Evolutionary conservation across 2,329 filamentous ascomycete species (phyloP), one percentile per base, ranked within the genome.

Genomic region (Sordariomycetes sp.): DNA sequence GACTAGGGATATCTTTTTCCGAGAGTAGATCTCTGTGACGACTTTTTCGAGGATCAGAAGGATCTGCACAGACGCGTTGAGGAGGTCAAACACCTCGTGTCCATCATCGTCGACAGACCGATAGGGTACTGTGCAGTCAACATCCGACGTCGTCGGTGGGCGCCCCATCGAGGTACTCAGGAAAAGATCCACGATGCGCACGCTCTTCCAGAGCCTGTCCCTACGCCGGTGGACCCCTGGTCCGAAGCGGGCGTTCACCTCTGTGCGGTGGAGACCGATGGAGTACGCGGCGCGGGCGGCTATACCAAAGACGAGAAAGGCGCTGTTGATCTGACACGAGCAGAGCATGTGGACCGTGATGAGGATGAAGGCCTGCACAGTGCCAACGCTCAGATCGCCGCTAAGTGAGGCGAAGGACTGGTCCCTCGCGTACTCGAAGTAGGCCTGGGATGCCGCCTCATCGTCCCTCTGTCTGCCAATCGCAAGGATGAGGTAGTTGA

Each of bases 311-410:
- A 79, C 76, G 2, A 81, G 63, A 53, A 79, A 81, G 0, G 76
- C 76, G 1, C 76, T 76, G 58, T 79, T 80, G 63, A 80, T 78
- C 62, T 80, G 77, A 56, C 76, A 79, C 3, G 77, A 73, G 32
- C 74, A 74, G 3, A 80, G 74, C 74, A 79, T 79, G 65, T 79
- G 79, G 8, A 80, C 61, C 0, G 76, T 78, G 39, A 79, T 68
- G 15, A 80, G 70, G 0, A 74, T 67, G 45, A 79, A 79, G 0
- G 71, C 73, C 60, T 79, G 76, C 0, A 79, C 74, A 0, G 75
- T 78, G 8, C 70, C 72, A 3, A 78, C 70, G 48, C 76, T 73
- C 25, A 79, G 65, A 58, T 76, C 75, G 7, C 72, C 73, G 13
- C 52, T 53, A 10, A 80, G 68, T 10, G 69, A 71, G 0, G 69